Evolutionary conservation across 2,329 filamentous ascomycete genomes (phyloP).

Genomic region (Bipolaris bicolor): DNA sequence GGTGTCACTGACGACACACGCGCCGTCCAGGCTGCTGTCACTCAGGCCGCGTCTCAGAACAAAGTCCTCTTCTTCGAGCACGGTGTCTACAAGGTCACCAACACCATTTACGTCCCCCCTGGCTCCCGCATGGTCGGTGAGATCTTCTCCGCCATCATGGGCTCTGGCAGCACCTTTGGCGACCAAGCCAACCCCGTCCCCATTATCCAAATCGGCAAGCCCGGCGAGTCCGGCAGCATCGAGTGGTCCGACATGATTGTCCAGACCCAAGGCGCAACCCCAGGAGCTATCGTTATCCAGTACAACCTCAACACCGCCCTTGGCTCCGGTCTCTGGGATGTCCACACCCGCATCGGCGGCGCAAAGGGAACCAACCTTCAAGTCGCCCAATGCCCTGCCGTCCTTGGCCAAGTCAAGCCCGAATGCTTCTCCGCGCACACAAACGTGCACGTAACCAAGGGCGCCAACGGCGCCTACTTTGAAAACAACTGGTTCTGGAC

Average conservation of each 20-base stretch:
- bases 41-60: conserved; percentile 64
- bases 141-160: conserved; percentile 85
- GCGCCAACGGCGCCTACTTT: conserved; percentile 70
- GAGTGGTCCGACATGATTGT: conserved; percentile 79
- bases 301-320: conserved; percentile 66
- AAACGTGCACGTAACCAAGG: conserved; percentile 57
- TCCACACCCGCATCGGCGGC: conserved; percentile 85
- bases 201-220: conserved; percentile 69
- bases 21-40: conserved; percentile 76
- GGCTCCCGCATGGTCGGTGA: conserved; percentile 84
- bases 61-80: conserved; percentile 65
- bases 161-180: conserved; percentile 63
- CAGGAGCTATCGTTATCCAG: conserved; percentile 74
- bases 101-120: conserved; percentile 66
- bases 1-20: conserved; percentile 80
- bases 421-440: conserved; percentile 75
- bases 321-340: conserved; percentile 78
- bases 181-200: conserved; percentile 64
- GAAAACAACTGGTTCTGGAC: conserved; percentile 94
- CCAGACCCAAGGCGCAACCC: conserved; percentile 70
- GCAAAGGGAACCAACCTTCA: conserved; percentile 79
- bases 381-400: conserved; percentile 77
- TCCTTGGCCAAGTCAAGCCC: conserved; percentile 55
- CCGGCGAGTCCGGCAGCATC: conserved; percentile 69
- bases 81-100: conserved; percentile 63